Evolutionary conservation across 441 rosid species (phyloP), one percentile per base, ranked within the genome.

Genomic region (Monsonia emarginata): DNA sequence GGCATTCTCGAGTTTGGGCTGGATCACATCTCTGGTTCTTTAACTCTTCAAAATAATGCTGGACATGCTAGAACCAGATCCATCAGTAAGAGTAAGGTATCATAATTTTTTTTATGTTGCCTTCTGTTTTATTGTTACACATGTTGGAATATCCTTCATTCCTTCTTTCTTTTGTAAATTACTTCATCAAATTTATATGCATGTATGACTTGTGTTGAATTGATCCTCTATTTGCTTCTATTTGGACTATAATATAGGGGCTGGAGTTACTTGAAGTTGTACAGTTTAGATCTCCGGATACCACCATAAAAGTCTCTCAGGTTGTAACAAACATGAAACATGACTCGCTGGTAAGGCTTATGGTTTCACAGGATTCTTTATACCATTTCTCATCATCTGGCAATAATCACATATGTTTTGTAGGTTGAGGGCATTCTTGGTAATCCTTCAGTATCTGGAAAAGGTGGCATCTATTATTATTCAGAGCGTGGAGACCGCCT

Each of bases 401-500:
- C 60, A 57, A 62, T 68, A 66, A 58, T 63, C 61, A 66, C 72
- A 24, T 58, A 9, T 66, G 66, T 64, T 69, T 66, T 71, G 38
- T 76, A 92, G 98, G 88, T 85, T 10, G 96, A 89, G 84, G 96
- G 86, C 60, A 81, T 94, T 69, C 96, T 91, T 66, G 90, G 79
- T 58, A 81, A 85, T 76, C 81, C 90, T 65, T 74, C 78, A 71
- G 74, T 86, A 72, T 84, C 95, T 69, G 96, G 81, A 69, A 88
- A 82, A 67, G 95, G 89, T 74, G 87, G 94, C 63, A 78, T 86
- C 65, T 91, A 94, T 80, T 91, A 84, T 74, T 89, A 88, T 70
- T 86, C 96, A 1, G 95, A 91, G 80, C 96, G 99, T 28, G 97
- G 92, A 62, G 99, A 94, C 75, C 97, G 96, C 64, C 80, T 91